Conservation (phyloP, 2,329 filamentous ascomycete genomes). For the Penicillium sp. region DNA sequence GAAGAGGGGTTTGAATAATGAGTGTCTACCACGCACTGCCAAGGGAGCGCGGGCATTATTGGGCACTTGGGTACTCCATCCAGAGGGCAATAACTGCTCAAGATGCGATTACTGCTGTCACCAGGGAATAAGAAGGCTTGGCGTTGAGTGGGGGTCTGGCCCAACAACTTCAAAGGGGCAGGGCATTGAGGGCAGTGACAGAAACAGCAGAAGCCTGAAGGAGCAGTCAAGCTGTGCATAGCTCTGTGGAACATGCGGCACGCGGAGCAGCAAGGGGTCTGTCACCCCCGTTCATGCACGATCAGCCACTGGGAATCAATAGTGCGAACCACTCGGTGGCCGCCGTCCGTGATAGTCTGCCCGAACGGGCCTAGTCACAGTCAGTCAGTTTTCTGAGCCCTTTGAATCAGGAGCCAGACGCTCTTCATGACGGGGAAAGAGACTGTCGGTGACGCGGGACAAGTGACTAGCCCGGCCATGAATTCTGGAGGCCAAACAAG, state of each 20-base stretch:
- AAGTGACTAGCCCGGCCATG: neutral
- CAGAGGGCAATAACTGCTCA: neutral
- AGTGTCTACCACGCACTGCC: too few relatives aligned
- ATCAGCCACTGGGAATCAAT: constrained; percentile 14
- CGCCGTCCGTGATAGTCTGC: neutral
- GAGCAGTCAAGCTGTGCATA: constrained; percentile 3
- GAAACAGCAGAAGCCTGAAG: neutral
- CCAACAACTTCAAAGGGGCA: neutral
- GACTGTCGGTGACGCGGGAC: neutral
- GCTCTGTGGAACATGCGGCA: constrained; percentile 34
- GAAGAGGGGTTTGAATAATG: neutral
- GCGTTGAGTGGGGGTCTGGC: neutral
- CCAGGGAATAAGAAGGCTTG: neutral
- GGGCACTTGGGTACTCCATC: neutral
- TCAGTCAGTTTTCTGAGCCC: neutral
- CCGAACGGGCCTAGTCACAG: neutral
- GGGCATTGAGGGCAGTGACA: neutral
- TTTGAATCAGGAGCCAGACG: neutral
- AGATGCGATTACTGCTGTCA: neutral
- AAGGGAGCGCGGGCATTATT: neutral
- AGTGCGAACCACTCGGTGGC: constrained; percentile 8
- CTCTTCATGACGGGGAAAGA: too few relatives aligned
- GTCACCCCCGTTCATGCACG: constrained; percentile 29
- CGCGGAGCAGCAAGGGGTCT: constrained; percentile 36
- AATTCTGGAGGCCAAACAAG: neutral